phyloP scores from a whole-genome alignment of 2,329 filamentous ascomycete genomes.

The Camptophora hylomeconis region DNA sequence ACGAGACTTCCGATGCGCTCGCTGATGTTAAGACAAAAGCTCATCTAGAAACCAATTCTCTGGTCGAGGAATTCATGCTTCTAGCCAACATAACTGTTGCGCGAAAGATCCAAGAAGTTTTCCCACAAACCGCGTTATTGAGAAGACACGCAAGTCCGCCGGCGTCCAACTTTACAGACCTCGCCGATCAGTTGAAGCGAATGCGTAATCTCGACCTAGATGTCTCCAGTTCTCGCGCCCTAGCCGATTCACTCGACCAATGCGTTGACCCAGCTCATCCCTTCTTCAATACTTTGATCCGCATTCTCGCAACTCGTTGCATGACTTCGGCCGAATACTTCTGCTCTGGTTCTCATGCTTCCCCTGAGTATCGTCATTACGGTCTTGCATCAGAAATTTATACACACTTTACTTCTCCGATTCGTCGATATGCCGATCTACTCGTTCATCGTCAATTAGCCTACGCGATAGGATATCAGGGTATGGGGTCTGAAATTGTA shows the following conservation, averaged over 20 bases:
- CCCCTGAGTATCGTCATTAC: slow-evolving; percentile 93
- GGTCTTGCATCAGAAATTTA: slow-evolving; percentile 94
- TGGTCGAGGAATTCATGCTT: slow-evolving; percentile 98
- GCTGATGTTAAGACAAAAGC: slow-evolving; percentile 87
- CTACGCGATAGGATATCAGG: slow-evolving; percentile 79
- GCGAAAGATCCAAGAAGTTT: slow-evolving; percentile 75
- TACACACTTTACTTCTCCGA: slow-evolving; percentile 96
- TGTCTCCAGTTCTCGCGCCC: slow-evolving; percentile 77
- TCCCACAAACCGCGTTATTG: slow-evolving; percentile 88
- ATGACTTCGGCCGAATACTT: slow-evolving; percentile 99
- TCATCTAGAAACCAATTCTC: slow-evolving; percentile 85
- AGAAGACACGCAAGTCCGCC: slow-evolving; percentile 85
- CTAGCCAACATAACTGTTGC: slow-evolving; percentile 95
- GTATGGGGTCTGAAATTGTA: slow-evolving; percentile 46
- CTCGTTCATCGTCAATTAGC: slow-evolving; percentile 89
- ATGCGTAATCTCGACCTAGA: slow-evolving; percentile 70
- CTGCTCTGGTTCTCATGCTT: slow-evolving; percentile 81
- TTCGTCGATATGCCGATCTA: slow-evolving; percentile 93
- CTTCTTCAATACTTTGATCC: slow-evolving; percentile 96
- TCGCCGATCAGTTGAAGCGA: slow-evolving; percentile 77
- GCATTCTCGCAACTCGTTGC: slow-evolving; percentile 94
- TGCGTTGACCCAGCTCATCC: slow-evolving; percentile 71
- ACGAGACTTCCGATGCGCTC: slow-evolving; percentile 89
- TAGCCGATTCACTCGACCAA: slow-evolving; percentile 79
- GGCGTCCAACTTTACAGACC: slow-evolving; percentile 91